Evolutionary conservation across 1,284 basidiomycete species (phyloP).

Genomic region (Leccinum olivaceoglutinosum): DNA sequence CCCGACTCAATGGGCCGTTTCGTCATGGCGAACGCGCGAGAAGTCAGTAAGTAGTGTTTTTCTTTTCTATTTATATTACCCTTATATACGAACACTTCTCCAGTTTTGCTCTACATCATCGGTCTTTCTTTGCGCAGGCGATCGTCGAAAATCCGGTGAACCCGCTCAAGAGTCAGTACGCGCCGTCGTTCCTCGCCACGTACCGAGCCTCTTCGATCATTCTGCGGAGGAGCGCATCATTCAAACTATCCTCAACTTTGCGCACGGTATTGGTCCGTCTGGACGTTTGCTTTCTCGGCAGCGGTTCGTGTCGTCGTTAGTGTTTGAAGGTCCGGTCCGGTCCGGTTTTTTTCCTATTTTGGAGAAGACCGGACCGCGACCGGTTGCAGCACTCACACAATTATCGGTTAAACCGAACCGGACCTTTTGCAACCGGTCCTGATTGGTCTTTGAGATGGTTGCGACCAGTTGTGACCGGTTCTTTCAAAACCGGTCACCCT

Average conservation of each 20-base stretch:
- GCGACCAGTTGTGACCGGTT: too few species aligned
- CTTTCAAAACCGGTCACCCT: too few species aligned
- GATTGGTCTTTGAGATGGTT: too few species aligned
- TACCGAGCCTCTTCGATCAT: constrained; percentile 55
- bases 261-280: constrained; percentile 54
- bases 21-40: constrained; percentile 47
- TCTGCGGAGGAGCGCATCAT: constrained; percentile 53
- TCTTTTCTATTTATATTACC: background rate
- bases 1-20: constrained; percentile 44
- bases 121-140: constrained; percentile 66
- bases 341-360: too few species aligned
- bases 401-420: too few species aligned
- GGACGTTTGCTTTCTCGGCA: constrained; percentile 62
- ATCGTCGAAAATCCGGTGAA: constrained; percentile 57
- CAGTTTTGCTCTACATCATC: constrained; percentile 68
- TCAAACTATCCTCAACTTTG: constrained; percentile 44
- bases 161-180: constrained; percentile 54
- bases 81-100: background rate
- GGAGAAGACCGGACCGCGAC: too few species aligned
- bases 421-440: too few species aligned
- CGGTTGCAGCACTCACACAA: too few species aligned
- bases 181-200: constrained; percentile 60
- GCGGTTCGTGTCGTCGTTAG: constrained; percentile 38
- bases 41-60: constrained; percentile 43
- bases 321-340: too few species aligned